These are phyloP conservation scores for Penicillium canariense DNA, from an alignment of 495 filamentous ascomycete species.

Conservation along the genomic window DNA sequence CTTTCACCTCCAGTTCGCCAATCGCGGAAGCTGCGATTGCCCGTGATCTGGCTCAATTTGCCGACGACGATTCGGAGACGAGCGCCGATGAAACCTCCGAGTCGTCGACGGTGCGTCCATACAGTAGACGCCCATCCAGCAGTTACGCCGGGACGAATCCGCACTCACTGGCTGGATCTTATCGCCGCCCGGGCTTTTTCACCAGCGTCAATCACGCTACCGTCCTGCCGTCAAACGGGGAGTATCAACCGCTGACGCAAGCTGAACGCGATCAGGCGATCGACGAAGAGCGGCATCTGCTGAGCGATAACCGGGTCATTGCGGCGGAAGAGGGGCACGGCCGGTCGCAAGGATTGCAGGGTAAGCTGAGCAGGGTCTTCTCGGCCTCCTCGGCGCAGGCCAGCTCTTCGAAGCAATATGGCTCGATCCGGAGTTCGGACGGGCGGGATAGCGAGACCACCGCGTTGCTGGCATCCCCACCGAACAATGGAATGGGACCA, in stretches of 20 bases:
- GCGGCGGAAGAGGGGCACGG: conserved; percentile 59
- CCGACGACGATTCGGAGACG: conserved; percentile 45
- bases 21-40: conserved; percentile 68
- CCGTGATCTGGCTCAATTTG: conserved; percentile 61
- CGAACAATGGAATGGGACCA: conserved; percentile 31
- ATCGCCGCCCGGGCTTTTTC: conserved; percentile 64
- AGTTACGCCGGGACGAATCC: conserved; percentile 33
- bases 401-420: conserved; percentile 11
- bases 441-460: conserved; percentile 45
- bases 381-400: conserved; percentile 17
- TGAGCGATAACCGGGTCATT: conserved; percentile 75
- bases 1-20: conserved; percentile 57
- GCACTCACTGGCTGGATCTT: conserved; percentile 65
- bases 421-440: background rate
- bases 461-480: conserved; percentile 41
- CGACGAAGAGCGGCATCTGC: conserved; percentile 68
- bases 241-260: conserved; percentile 54
- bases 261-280: conserved; percentile 63
- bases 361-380: conserved; percentile 30
- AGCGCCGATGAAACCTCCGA: conserved; percentile 47
- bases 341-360: conserved; percentile 24
- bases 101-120: conserved; percentile 45
- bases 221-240: conserved; percentile 39
- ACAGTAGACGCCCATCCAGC: conserved; percentile 41
- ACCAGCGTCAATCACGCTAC: conserved; percentile 57